phyloP scores from a whole-genome alignment of 345 rosid species.

The Hibiscus syriacus region DNA sequence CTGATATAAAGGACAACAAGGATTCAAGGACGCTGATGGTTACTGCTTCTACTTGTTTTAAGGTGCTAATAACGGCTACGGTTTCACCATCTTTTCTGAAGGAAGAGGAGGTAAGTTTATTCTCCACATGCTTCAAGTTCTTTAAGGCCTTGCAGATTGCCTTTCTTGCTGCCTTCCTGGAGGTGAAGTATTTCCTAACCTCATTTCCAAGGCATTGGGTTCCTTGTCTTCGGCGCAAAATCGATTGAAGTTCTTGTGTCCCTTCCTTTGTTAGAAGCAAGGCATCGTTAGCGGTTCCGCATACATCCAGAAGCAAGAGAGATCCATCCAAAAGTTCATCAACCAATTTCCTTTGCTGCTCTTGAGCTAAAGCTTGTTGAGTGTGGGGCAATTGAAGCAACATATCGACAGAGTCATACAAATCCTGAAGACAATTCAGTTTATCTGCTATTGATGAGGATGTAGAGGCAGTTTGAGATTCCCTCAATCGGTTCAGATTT shows the following conservation, averaged over 20 bases:
- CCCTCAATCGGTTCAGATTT: slow-evolving; percentile 22
- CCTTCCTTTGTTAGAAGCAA: slow-evolving; percentile 10
- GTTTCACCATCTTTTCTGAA: slow-evolving; percentile 8
- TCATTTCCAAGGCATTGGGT: not conserved
- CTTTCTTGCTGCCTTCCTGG: slow-evolving; percentile 36
- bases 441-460: slow-evolving; percentile 17
- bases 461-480: slow-evolving; percentile 14
- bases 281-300: slow-evolving; percentile 16
- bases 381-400: slow-evolving; percentile 23
- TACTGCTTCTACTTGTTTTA: slow-evolving; percentile 28
- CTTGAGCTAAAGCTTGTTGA: slow-evolving; percentile 22
- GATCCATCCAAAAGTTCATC: slow-evolving; percentile 27
- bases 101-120: slow-evolving; percentile 6
- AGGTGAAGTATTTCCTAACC: slow-evolving; percentile 29
- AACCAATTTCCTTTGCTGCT: slow-evolving; percentile 4
- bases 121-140: slow-evolving; percentile 20
- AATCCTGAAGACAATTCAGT: slow-evolving; percentile 23
- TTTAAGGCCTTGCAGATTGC: slow-evolving; percentile 28
- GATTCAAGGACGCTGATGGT: slow-evolving; percentile 27
- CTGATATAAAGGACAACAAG: slow-evolving; percentile 29
- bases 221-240: slow-evolving; percentile 12
- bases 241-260: slow-evolving; percentile 12
- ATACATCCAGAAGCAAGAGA: slow-evolving; percentile 23
- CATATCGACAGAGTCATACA: slow-evolving; percentile 23
- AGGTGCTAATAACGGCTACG: slow-evolving; percentile 3